A percentile compares a stretch with the other conserved stretches of the same genome.
Evolutionary conservation across 1,139 yeast genomes (phyloP).

Genomic region (Pneumocystis wakefieldiae): DNA sequence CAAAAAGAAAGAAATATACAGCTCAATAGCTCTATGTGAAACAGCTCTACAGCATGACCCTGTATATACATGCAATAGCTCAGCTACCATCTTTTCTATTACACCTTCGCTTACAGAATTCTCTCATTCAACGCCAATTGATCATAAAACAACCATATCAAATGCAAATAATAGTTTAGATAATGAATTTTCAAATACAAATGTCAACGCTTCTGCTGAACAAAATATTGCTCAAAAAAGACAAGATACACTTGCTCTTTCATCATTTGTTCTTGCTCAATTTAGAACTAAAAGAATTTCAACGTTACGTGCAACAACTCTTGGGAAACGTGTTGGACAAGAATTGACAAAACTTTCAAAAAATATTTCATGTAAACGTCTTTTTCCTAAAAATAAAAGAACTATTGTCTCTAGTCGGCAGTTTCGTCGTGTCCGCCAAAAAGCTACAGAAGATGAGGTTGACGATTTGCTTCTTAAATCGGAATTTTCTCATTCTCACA

Average conservation of each 20-base stretch:
- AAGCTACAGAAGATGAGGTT: neutral
- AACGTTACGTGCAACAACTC: neutral
- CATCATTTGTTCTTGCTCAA: neutral
- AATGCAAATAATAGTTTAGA: neutral
- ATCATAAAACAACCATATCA: neutral
- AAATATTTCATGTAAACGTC: neutral
- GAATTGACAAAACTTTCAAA: neutral
- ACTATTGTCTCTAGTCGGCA: neutral
- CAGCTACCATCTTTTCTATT: neutral
- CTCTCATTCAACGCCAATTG: neutral
- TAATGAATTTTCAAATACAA: neutral
- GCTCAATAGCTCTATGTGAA: neutral
- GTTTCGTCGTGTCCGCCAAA: neutral
- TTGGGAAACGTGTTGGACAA: neutral
- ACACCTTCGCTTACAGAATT: neutral
- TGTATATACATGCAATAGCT: neutral
- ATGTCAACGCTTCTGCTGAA: neutral
- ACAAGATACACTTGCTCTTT: neutral
- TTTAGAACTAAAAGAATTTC: neutral
- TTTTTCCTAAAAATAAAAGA: neutral
- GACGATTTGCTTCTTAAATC: neutral
- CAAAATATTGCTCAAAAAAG: neutral
- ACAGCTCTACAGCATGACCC: neutral
- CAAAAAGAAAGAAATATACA: neutral
- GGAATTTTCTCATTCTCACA: neutral